Percentiles rank a stretch among this genome's conserved stretches.
Conservation (phyloP, 73 alveolate species). For the Paramecium biaurelia region DNA sequence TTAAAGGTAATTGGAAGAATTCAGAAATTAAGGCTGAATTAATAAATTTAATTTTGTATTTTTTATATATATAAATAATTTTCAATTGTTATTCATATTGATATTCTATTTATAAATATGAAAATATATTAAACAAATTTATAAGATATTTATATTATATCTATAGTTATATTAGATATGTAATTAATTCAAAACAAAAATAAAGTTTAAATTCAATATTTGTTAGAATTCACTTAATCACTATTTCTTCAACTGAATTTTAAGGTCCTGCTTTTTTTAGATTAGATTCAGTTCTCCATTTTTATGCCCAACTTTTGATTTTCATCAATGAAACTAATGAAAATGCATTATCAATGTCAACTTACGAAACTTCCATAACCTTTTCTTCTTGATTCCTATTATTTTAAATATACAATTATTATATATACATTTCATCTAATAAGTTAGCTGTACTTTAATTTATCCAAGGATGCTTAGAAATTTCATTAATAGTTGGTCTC, state of each 20-base stretch:
- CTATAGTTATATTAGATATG: too few relatives aligned
- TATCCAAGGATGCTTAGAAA: conserved; percentile 52
- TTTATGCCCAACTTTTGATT: conserved; percentile 37
- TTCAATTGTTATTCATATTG: background rate
- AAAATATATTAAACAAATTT: too few relatives aligned
- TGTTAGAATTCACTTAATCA: background rate
- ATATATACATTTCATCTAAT: conserved; percentile 41
- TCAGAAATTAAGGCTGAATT: background rate
- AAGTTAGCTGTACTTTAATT: conserved; percentile 5
- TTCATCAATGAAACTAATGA: conserved; percentile 17
- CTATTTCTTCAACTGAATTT: background rate
- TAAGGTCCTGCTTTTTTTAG: background rate
- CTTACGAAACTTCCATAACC: background rate
- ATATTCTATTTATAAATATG: too few relatives aligned
- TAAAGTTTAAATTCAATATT: background rate
- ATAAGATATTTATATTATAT: too few relatives aligned
- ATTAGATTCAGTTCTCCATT: conserved; percentile 33
- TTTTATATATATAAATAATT: background rate
- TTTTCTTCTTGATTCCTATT: background rate
- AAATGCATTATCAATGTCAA: conserved; percentile 32
- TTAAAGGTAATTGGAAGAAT: background rate
- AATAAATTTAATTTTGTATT: background rate
- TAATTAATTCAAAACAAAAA: background rate
- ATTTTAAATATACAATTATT: too few relatives aligned
- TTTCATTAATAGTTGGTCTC: conserved; percentile 58